Evolutionary conservation across 805 yeast genomes (phyloP).

Genomic region (Pichia paraexigua): DNA sequence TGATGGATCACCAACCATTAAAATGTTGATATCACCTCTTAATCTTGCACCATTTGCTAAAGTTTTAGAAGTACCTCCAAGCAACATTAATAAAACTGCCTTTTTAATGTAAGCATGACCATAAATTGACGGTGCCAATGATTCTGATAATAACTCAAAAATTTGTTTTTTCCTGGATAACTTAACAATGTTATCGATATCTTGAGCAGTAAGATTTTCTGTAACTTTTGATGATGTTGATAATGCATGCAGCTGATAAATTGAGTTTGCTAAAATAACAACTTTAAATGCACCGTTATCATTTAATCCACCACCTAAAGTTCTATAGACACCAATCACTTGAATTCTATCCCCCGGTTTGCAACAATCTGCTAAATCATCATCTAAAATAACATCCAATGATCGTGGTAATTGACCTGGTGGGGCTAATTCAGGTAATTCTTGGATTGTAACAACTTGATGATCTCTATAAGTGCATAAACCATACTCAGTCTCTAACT

Average conservation of each 20-base stretch:
- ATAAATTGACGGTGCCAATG: slow-evolving; percentile 92
- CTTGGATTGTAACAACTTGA: slow-evolving; percentile 88
- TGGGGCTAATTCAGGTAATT: slow-evolving; percentile 96
- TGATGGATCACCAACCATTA: slow-evolving; percentile 98
- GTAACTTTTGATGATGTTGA: slow-evolving; percentile 62
- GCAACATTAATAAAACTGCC: slow-evolving; percentile 81
- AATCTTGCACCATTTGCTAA: slow-evolving; percentile 91
- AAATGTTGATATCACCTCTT: slow-evolving; percentile 93
- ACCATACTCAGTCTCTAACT: slow-evolving; percentile 85
- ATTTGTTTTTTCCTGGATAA: slow-evolving; percentile 62
- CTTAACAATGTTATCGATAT: slow-evolving; percentile 78
- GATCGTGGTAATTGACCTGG: slow-evolving; percentile 96
- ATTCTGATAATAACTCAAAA: slow-evolving; percentile 71
- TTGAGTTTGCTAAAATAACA: slow-evolving; percentile 79
- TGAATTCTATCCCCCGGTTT: slow-evolving; percentile 97
- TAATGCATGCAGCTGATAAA: slow-evolving; percentile 80
- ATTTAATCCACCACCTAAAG: slow-evolving; percentile 70
- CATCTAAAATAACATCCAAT: slow-evolving; percentile 86
- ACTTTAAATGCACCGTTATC: slow-evolving; percentile 67
- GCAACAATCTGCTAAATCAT: slow-evolving; percentile 82
- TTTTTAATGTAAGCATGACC: slow-evolving; percentile 88
- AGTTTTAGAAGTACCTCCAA: slow-evolving; percentile 94
- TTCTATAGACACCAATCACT: slow-evolving; percentile 87
- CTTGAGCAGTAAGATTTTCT: slow-evolving; percentile 68
- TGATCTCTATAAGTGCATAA: slow-evolving; percentile 88